Percentiles rank a stretch among this genome's conserved stretches.
These are phyloP conservation scores for Persicaria tinctoria DNA, from an alignment of 148 eudicot genomes.

Conservation along the genomic window DNA sequence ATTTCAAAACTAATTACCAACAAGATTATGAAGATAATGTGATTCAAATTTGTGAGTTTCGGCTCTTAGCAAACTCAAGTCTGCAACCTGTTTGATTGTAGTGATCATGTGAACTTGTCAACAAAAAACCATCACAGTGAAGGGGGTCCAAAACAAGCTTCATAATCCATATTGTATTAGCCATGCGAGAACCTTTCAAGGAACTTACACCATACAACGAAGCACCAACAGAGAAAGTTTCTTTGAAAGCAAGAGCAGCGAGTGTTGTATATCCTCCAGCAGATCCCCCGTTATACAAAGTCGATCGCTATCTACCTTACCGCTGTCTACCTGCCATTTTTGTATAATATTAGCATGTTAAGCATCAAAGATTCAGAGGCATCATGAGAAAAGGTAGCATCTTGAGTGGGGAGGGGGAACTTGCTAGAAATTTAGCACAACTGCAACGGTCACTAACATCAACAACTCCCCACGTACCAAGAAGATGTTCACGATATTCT, in stretches of 20 bases:
- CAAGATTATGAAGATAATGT: conserved; percentile 64
- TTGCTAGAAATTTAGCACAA: conserved; percentile 84
- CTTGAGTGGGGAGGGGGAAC: neutral
- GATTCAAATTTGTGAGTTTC: conserved; percentile 93
- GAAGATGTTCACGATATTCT: conserved; percentile 77
- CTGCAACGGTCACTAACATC: conserved; percentile 96
- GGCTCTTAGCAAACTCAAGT: conserved; percentile 54
- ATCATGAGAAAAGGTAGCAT: neutral
- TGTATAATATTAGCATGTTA: neutral
- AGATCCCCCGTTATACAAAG: conserved; percentile 91
- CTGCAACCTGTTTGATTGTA: conserved; percentile 48
- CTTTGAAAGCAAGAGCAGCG: conserved; percentile 90
- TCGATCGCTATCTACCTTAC: conserved; percentile 66
- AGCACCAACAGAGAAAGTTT: conserved; percentile 84
- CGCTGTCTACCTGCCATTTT: conserved; percentile 51
- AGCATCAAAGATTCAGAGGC: neutral
- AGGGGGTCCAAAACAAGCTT: conserved; percentile 1
- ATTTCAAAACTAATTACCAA: conserved; percentile 42
- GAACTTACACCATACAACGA: conserved; percentile 92
- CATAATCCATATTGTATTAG: neutral
- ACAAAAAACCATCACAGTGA: neutral
- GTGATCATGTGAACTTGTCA: neutral
- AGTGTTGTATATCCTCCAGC: conserved; percentile 97
- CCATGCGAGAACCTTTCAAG: neutral
- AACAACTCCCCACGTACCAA: conserved; percentile 69